These are phyloP conservation scores for Sporisorium exsertum DNA, from an alignment of 1,284 basidiomycete species.

Conservation along the genomic window DNA sequence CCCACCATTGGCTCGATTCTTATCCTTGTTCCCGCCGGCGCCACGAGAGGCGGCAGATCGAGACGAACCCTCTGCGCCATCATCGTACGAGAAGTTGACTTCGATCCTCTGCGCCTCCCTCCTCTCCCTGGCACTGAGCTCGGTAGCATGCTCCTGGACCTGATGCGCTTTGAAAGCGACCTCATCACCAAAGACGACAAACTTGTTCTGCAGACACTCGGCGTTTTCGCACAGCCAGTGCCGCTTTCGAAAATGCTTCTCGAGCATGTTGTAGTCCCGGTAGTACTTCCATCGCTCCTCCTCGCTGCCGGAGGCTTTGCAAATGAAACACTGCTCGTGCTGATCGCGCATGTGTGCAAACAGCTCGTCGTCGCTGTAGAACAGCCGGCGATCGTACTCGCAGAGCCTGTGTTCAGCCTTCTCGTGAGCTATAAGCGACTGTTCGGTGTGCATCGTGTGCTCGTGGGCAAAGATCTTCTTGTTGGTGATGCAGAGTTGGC, in stretches of 20 bases:
- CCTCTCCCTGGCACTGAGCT: conserved; percentile 82
- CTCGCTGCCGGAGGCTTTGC: conserved; percentile 70
- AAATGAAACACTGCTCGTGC: conserved; percentile 97
- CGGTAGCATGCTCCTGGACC: conserved; percentile 84
- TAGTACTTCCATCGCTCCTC: conserved; percentile 65
- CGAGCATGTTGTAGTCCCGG: conserved; percentile 66
- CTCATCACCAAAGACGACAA: conserved; percentile 87
- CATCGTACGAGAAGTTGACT: conserved; percentile 83
- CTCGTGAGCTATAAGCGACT: conserved; percentile 80
- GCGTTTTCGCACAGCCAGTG: conserved; percentile 84
- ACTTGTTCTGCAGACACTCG: conserved; percentile 85
- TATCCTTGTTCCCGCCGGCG: conserved; percentile 23
- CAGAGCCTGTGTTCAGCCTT: conserved; percentile 83
- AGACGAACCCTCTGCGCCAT: conserved; percentile 68
- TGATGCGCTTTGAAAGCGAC: conserved; percentile 93
- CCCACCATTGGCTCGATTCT: conserved; percentile 13
- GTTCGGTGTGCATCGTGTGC: conserved; percentile 83
- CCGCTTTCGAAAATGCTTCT: conserved; percentile 69
- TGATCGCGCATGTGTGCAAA: conserved; percentile 91
- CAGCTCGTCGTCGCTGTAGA: conserved; percentile 91
- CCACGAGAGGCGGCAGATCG: conserved; percentile 10
- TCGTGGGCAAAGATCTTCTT: conserved; percentile 98
- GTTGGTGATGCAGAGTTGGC: conserved; percentile 86
- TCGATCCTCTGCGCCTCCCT: conserved; percentile 82
- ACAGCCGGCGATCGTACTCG: conserved; percentile 89